Conservation (phyloP, 805 yeast genomes). For the Candida glaebosa region DNA sequence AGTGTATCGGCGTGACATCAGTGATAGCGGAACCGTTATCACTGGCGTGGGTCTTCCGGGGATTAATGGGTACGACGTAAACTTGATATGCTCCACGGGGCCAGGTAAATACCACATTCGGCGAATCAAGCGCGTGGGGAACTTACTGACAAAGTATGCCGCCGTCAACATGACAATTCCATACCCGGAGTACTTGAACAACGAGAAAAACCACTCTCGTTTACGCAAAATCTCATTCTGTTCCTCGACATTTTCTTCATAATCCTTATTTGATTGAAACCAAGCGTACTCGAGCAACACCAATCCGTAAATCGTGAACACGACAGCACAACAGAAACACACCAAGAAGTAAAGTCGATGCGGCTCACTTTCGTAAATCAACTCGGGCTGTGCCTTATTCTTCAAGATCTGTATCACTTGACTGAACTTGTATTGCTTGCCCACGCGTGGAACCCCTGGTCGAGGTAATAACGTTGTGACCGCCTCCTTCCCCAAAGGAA, state of each 20-base stretch:
- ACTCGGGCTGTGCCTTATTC: slow-evolving; percentile 59
- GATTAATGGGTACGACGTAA: slow-evolving; percentile 70
- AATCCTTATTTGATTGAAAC: slow-evolving; percentile 48
- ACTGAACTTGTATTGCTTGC: slow-evolving; percentile 50
- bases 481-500: slow-evolving; percentile 61
- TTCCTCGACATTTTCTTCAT: slow-evolving; percentile 49
- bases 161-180: slow-evolving; percentile 25
- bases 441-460: slow-evolving; percentile 75
- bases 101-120: slow-evolving; percentile 77
- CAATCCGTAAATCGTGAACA: slow-evolving; percentile 66
- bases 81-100: slow-evolving; percentile 50
- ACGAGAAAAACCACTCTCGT: slow-evolving; percentile 33
- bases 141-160: slow-evolving; percentile 28
- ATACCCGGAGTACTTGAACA: slow-evolving; percentile 25
- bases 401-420: slow-evolving; percentile 60
- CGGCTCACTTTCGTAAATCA: slow-evolving; percentile 80
- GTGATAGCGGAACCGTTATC: slow-evolving; percentile 57
- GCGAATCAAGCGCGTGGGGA: slow-evolving; percentile 71
- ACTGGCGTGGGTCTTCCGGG: slow-evolving; percentile 80
- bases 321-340: slow-evolving; percentile 65
- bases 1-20: slow-evolving; percentile 52
- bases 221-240: slow-evolving; percentile 40
- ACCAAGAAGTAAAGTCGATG: slow-evolving; percentile 72
- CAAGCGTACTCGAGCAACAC: slow-evolving; percentile 55
- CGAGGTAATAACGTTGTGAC: slow-evolving; percentile 68